Evolutionary conservation across 2,329 filamentous ascomycete genomes (phyloP), one percentile per base, ranked within the genome.

Genomic region (Alternaria burnsii): DNA sequence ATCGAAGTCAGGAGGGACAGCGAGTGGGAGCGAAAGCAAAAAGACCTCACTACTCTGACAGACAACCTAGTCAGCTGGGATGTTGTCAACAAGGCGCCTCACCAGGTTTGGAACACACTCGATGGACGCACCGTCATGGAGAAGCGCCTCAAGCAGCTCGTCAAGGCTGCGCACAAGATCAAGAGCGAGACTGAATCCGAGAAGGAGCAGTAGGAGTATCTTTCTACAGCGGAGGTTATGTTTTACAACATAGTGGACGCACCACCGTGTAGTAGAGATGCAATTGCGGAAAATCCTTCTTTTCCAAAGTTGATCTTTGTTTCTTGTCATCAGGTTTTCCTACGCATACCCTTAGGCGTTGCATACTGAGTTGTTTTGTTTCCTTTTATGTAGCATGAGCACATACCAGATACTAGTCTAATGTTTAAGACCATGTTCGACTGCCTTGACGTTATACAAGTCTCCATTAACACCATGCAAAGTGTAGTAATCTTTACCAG

Each of bases 21-120:
- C 47, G 84, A 87, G 57, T 99, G 95, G 95, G 89, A 91, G 76
- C 82, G 86, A 65, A 93, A 93, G 77, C 95, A 99, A 82, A 85
- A 91, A 69, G 94, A 97, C 72, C 80, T 97, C 62, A 93, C 89
- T 8, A 87, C 86, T 60, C 82, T 98, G 67, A 97, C 94, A 0
- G 85, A 89, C 53, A 93, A 93, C 48, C 81, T 98, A 52, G 78
- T 91, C 58, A 83, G 86, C 40, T 99, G 94, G 94, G 93, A 97
- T 77, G 87, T 97, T 53, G 92, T 97, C 11, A 87, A 91, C 58
- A 87, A 89, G 63, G 93, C 94, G 3, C 91, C 93, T 5, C 92
- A 97, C 76, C 87, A 94, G 75, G 90, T 98, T 0, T 99, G 95
- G 95, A 82, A 82, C 69, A 92, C 89, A 3, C 77, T 84, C 2